Base-by-base conservation (phyloP, 306 rosid genomes). In the Prosopis cineraria region DNA sequence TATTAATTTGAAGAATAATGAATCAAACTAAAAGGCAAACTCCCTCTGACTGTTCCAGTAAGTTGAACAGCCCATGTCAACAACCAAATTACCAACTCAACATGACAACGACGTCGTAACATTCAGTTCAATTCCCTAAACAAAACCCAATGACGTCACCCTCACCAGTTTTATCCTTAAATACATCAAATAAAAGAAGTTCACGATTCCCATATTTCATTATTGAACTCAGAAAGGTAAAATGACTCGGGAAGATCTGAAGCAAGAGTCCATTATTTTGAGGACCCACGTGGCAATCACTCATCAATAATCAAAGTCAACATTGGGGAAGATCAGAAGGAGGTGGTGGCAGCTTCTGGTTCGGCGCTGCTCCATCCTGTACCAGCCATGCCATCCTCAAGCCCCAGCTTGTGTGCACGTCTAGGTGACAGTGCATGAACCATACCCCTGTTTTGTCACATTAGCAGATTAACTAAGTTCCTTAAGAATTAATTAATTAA, bases 391-490 rank as follows among this genome's bases (percentile, higher is more conserved):
- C 91, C 98, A 93, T 93, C 75, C 86, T 91, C 34, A 93, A 76
- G 34, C 98, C 98, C 97, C 98, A 91, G 79, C 98, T 93, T 41
- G 98, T 91, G 53, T 93, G 98, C 12, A 93, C 60, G 27, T 93
- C 97, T 19, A 93, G 72, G 84, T 93, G 98, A 75, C 97, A 93
- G 81, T 93, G 98, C 98, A 93, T 93, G 68, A 93, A 80, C 98
- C 98, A 91, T 53, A 87, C 91, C 34, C 98, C 98, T 91, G 87
- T 82, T 82, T 78, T 52, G 24, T 25, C 71, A 68, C 47, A n/a
- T n/a, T n/a, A n/a, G n/a, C n/a, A n/a, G n/a, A n/a, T n/a, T n/a
- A n/a, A n/a, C n/a, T n/a, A n/a, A n/a, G n/a, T n/a, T n/a, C n/a
- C n/a, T 10, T 56, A 12, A 25, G 33, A 12, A 25, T 56, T 56